A percentile compares a stretch with the other conserved stretches of the same genome.
phyloP scores from a whole-genome alignment of 2,329 filamentous ascomycete genomes.

The Allantophomopsis lycopodina region DNA sequence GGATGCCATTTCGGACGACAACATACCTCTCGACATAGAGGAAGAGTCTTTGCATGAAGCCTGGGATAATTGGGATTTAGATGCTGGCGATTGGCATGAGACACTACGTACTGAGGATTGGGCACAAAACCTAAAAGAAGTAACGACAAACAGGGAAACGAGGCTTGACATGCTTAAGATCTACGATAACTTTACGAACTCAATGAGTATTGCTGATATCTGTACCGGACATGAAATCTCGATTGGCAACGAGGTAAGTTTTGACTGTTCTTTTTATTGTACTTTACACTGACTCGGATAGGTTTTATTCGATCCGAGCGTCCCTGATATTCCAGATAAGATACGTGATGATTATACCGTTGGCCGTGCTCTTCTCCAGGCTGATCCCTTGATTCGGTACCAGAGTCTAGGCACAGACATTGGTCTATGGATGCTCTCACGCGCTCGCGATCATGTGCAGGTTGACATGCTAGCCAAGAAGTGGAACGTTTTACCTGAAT shows the following conservation, averaged over 20 bases:
- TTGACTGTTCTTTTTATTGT: neutral
- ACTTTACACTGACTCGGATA: constrained; percentile 5
- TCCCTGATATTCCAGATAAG: constrained; percentile 24
- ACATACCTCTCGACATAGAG: constrained; percentile 30
- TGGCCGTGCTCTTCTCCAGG: constrained; percentile 36
- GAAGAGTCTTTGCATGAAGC: constrained; percentile 50
- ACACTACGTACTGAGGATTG: constrained; percentile 25
- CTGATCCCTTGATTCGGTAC: constrained; percentile 20
- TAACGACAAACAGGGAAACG: constrained; percentile 7
- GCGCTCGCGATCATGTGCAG: constrained; percentile 13
- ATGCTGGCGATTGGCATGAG: constrained; percentile 42
- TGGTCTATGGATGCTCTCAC: constrained; percentile 14
- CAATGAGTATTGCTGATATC: constrained; percentile 53
- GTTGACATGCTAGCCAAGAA: constrained; percentile 7
- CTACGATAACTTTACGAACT: constrained; percentile 39
- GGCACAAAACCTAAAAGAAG: constrained; percentile 16
- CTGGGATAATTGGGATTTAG: constrained; percentile 55
- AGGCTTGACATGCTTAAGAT: constrained; percentile 27
- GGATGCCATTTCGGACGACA: constrained; percentile 33
- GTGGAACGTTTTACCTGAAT: constrained; percentile 9
- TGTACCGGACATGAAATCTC: constrained; percentile 20
- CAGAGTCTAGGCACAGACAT: constrained; percentile 9
- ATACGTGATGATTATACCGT: constrained; percentile 38
- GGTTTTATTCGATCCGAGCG: constrained; percentile 11
- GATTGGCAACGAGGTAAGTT: constrained; percentile 11